phyloP scores from a whole-genome alignment of 2,329 filamentous ascomycete genomes.

The Sporothrix luriei region DNA sequence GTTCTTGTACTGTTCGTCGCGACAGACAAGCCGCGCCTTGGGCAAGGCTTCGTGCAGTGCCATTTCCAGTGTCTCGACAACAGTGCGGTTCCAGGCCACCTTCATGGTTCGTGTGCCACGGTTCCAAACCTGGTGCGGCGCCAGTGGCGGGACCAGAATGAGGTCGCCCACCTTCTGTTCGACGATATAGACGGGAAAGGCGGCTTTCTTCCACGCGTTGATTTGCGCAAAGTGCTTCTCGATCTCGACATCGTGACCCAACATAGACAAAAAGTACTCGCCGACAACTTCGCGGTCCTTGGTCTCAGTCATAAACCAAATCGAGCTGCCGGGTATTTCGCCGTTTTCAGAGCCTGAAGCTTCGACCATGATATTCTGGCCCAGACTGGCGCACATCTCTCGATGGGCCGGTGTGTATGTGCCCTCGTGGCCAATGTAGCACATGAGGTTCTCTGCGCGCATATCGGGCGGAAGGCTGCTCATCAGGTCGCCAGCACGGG shows the following conservation, averaged over 20 bases:
- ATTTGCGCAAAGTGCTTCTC: conserved; percentile 96
- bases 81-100: conserved; percentile 96
- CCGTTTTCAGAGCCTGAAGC: conserved; percentile 73
- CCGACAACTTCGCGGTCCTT: conserved; percentile 88
- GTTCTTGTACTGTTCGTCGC: conserved; percentile 98
- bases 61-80: conserved; percentile 83
- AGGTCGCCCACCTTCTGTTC: conserved; percentile 91
- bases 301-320: conserved; percentile 99
- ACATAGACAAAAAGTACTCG: conserved; percentile 88
- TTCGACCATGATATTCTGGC: conserved; percentile 98
- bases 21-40: conserved; percentile 85
- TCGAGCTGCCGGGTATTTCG: conserved; percentile 81
- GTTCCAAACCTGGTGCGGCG: conserved; percentile 98
- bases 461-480: conserved; percentile 83
- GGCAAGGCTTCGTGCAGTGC: conserved; percentile 86
- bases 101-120: conserved; percentile 94
- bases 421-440: conserved; percentile 95
- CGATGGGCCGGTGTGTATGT: conserved; percentile 94
- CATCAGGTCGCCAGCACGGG: conserved; percentile 88
- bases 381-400: conserved; percentile 95
- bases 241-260: conserved; percentile 95
- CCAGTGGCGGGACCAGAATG: conserved; percentile 87
- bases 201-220: conserved; percentile 92
- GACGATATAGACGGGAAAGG: conserved; percentile 89
- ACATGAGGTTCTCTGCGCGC: conserved; percentile 96